Percentiles rank a stretch among this genome's conserved stretches.
phyloP scores from a whole-genome alignment of 495 filamentous ascomycete species.

The Bombardia bombarda region DNA sequence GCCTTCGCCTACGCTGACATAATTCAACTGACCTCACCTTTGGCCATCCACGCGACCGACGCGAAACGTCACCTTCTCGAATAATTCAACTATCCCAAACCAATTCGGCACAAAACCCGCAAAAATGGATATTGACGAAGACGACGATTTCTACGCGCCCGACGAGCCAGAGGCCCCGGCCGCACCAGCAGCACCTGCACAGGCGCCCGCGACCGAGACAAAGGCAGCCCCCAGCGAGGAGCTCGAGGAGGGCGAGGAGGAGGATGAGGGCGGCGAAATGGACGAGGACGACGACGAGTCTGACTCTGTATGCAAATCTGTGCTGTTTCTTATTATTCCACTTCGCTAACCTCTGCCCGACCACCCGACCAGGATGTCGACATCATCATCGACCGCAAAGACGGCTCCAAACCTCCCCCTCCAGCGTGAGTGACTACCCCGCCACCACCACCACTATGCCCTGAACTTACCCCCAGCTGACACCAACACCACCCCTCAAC shows the following conservation, averaged over 20 bases:
- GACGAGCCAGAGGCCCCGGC: constrained; percentile 32
- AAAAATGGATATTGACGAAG: constrained; percentile 63
- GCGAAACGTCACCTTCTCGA: too few species aligned
- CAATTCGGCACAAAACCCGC: too few species aligned
- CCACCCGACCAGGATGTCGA: constrained; percentile 68
- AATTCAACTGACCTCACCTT: too few species aligned
- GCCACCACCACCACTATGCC: background rate
- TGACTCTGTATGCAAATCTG: constrained; percentile 23
- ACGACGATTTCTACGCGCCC: constrained; percentile 61
- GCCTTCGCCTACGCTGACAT: too few species aligned
- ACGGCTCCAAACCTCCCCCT: constrained; percentile 63
- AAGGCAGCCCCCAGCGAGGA: constrained; percentile 34
- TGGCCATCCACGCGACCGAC: too few species aligned
- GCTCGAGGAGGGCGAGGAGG: constrained; percentile 52
- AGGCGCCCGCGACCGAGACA: constrained; percentile 4
- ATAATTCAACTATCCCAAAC: too few species aligned
- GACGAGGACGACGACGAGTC: constrained; percentile 59
- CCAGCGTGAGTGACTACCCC: constrained; percentile 40
- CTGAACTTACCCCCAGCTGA: background rate
- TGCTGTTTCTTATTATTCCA: constrained; percentile 2
- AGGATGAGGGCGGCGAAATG: constrained; percentile 67
- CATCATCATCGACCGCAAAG: constrained; percentile 84
- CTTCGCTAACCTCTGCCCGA: background rate
- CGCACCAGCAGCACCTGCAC: constrained; percentile 12
- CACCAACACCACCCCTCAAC: background rate